Base-by-base conservation (phyloP, 208 protist species). In the Crithidia sp. region DNA sequence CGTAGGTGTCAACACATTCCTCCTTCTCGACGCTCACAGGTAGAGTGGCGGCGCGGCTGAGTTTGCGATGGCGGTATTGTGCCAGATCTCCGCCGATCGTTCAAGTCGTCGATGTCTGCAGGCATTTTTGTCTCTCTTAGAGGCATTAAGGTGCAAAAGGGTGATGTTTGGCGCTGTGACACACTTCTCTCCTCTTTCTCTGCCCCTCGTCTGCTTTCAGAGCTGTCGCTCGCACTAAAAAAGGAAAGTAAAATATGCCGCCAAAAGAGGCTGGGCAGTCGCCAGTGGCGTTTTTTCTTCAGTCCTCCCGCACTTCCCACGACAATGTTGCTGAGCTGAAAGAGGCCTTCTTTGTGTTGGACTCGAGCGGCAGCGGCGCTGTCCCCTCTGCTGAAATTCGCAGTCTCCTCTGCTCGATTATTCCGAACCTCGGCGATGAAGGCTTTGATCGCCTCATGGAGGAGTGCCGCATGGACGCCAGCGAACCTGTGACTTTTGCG, bases 301-400 rank as follows among this genome's bases (percentile, higher is more conserved):
- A 50, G 47, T 60, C 79, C 14, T 49, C 54, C 12, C 28, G 9
- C 54, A 53, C 49, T 28, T 65, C 56, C 19, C 90, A 95, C 66
- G 84, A 92, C 67, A 81, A 81, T 56, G 84, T 87, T 4, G 86
- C 84, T 16, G 86, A 92, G 54, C 64, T 91, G 56, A 85, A 86
- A 52, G 90, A 91, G 57, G 76, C 79, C 0, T 95, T 95, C 58
- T 67, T 67, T 10, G 60, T 88, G 12, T 70, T 92, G 13, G 81
- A 90, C 63, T 55, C 69, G 19, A 82, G 79, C 37, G 79, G 74
- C 52, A 83, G 90, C 36, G 87, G 85, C 13, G 43, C 62, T 44
- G 71, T 88, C 54, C 76, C 67, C 61, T 71, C 82, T 0, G 60
- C 70, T 7, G 71, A 77, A 12, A 57, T 92, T 8, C 86, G 79